Evolutionary conservation across 768 basidiomycete species (phyloP).

Genomic region (Phaeotremella fagi): DNA sequence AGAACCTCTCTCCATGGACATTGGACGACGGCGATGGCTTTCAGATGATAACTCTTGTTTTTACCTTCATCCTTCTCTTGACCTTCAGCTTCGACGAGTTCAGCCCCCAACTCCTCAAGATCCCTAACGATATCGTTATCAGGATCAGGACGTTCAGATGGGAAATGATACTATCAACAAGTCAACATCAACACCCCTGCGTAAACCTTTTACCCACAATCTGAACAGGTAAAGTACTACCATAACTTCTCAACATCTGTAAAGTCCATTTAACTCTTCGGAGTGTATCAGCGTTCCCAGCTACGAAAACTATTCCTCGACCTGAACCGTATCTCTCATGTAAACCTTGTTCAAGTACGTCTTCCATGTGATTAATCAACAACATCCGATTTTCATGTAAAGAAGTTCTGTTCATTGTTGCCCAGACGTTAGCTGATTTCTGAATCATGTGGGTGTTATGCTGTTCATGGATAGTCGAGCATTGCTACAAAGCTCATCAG

Average conservation of each 20-base stretch:
- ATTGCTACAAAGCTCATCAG: too few relatives aligned
- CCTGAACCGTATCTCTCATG: conserved; percentile 35
- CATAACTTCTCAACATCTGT: conserved; percentile 31
- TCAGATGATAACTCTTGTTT: conserved; percentile 48
- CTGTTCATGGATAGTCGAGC: conserved; percentile 34
- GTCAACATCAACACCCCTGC: neutral
- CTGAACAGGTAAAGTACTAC: conserved; percentile 36
- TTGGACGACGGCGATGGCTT: conserved; percentile 45
- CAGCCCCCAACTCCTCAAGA: conserved; percentile 54
- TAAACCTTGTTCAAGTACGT: conserved; percentile 19
- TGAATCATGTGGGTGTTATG: conserved; percentile 44
- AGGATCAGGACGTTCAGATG: conserved; percentile 45
- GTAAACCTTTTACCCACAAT: conserved; percentile 37
- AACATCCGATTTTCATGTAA: conserved; percentile 37
- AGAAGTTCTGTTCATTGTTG: conserved; percentile 34
- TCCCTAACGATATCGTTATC: conserved; percentile 46
- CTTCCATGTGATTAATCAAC: conserved; percentile 40
- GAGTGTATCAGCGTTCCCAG: conserved; percentile 51
- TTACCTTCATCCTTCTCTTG: conserved; percentile 41
- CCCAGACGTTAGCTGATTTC: conserved; percentile 42
- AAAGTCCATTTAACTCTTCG: conserved; percentile 34
- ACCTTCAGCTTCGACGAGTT: conserved; percentile 50
- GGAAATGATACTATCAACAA: conserved; percentile 47
- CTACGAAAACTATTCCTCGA: conserved; percentile 52
- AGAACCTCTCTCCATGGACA: conserved; percentile 49